Percentiles rank a stretch among this genome's conserved stretches.
phyloP scores from a whole-genome alignment of 768 basidiomycete genomes.

The Leccinum boreale region DNA sequence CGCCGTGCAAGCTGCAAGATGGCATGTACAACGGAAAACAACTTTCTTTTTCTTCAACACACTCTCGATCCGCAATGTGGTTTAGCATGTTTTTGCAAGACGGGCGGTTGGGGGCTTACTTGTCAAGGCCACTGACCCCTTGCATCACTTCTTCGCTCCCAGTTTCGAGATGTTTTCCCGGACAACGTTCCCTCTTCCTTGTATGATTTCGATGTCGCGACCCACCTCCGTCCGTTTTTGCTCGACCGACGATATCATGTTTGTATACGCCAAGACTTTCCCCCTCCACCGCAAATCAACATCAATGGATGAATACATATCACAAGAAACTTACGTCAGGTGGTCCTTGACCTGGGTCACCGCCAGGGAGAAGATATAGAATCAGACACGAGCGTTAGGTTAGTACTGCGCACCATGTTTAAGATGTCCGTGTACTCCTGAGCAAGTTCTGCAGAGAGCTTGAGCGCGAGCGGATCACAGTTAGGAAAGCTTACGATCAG shows the following conservation, averaged over 20 bases:
- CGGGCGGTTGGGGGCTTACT: background rate
- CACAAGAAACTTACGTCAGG: conserved; percentile 19
- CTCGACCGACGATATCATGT: conserved; percentile 20
- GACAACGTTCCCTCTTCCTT: conserved; percentile 16
- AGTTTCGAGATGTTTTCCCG: conserved; percentile 21
- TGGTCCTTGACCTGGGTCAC: conserved; percentile 26
- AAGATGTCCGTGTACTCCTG: conserved; percentile 17
- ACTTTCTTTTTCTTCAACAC: background rate
- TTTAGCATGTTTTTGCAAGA: background rate
- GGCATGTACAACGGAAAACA: background rate
- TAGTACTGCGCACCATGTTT: conserved; percentile 17
- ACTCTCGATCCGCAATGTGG: background rate
- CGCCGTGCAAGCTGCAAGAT: background rate
- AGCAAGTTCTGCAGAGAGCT: conserved; percentile 15
- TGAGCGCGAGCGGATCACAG: background rate
- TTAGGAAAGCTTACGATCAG: conserved; percentile 22
- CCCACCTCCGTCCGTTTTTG: conserved; percentile 19
- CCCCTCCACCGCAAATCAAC: conserved; percentile 17
- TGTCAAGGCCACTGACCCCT: background rate
- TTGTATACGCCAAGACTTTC: conserved; percentile 18
- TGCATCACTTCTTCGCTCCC: conserved; percentile 13
- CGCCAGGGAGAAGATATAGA: background rate
- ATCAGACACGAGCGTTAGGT: background rate
- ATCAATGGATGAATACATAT: background rate
- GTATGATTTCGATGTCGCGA: conserved; percentile 16